Evolutionary conservation across 108 stramenopile genomes (phyloP), one percentile per base, ranked within the genome.

Genomic region (Asterionellopsis glacialis): DNA sequence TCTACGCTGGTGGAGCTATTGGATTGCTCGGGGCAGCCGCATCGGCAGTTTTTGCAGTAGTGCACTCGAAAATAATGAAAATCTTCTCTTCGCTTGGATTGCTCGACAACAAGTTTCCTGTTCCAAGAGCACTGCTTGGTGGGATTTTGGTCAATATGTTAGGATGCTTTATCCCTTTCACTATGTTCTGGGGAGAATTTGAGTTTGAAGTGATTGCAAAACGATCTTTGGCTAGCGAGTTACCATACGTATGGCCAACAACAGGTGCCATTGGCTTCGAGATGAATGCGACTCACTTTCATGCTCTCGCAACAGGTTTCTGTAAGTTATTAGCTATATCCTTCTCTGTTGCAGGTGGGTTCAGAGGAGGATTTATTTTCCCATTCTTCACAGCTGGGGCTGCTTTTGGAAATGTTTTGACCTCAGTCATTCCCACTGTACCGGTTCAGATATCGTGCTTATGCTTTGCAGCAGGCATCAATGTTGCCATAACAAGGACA

Each of bases 401-500:
- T 45, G 71, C 78, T 11, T 81, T 85, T 59, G 84, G 84, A 14
- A 64, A 75, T 24, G 69, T 72, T 4, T 47, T 85, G 11, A 63
- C 52, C 41, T 53, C 63, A n/a, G 54, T 84, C 13, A 69, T 72
- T 15, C 76, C 74, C 11, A 44, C 23, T 16, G 44, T 84, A 10
- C 72, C 76, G 9, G 15, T 73, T 23, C 69, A 68, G 51, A 22
- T 77, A 18, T 52, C 66, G 0, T 61, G 65, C 14, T 67, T 85
- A 7, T 79, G 80, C 48, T 69, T 81, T 33, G 78, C 80, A 19
- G 84, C 80, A 15, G 78, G 71, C 11, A 80, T 85, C 41, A 85
- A 85, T 62, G 84, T 85, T 47, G 77, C 80, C 11, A 85, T 85
- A 18, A 85, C 84, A 47, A 52, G 84, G 41, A 85, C 84, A 14